Conservation (phyloP, 1,139 yeast genomes). For the Pichia sp. region DNA sequence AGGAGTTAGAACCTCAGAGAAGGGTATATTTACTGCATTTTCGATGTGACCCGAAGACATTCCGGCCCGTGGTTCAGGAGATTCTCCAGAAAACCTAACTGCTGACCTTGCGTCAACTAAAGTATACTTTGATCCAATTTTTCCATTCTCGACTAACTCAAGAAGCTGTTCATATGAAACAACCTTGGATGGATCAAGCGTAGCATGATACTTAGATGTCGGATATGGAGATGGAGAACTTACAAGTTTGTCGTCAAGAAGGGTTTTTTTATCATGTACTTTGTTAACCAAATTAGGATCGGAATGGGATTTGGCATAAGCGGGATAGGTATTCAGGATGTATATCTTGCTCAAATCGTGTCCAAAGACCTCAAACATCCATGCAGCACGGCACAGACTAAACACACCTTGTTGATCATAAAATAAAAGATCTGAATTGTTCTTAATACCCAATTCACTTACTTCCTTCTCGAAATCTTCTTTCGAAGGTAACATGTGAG, state of each 20-base stretch:
- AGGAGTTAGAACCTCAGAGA: conserved; percentile 50
- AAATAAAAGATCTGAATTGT: conserved; percentile 62
- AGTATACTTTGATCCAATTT: conserved; percentile 45
- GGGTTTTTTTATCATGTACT: conserved; percentile 27
- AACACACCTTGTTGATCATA: conserved; percentile 84
- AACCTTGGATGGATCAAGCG: conserved; percentile 45
- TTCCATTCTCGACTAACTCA: conserved; percentile 47
- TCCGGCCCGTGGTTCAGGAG: conserved; percentile 86
- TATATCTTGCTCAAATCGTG: conserved; percentile 54
- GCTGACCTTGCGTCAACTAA: conserved; percentile 78
- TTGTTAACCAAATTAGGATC: conserved; percentile 29
- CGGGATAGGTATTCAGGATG: conserved; percentile 64
- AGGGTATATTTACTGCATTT: conserved; percentile 75
- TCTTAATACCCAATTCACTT: conserved; percentile 42
- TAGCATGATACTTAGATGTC: conserved; percentile 37
- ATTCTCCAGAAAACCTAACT: conserved; percentile 70
- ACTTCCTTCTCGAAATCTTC: conserved; percentile 51
- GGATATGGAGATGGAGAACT: conserved; percentile 25
- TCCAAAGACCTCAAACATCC: conserved; percentile 79
- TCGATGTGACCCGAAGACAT: conserved; percentile 87
- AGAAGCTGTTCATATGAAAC: conserved; percentile 61
- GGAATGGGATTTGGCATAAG: conserved; percentile 37
- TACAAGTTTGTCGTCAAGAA: conserved; percentile 24
- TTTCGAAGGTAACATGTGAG: conserved; percentile 82
- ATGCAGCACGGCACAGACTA: conserved; percentile 85